Base-by-base conservation (phyloP, 495 filamentous ascomycete genomes). In the Aspergillus leporis region DNA sequence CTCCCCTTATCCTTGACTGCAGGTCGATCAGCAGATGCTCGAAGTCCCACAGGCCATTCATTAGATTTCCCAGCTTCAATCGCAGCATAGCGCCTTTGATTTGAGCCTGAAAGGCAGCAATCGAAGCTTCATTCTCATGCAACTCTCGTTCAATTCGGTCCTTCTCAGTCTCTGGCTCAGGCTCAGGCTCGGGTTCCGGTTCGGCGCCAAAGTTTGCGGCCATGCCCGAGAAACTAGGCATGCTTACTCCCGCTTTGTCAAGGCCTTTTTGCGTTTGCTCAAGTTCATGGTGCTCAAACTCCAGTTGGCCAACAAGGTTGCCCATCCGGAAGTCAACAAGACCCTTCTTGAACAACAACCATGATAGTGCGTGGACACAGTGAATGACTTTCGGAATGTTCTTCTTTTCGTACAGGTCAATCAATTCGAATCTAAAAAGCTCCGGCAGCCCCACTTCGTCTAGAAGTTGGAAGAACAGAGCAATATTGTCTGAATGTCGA, bases 341-440 rank as follows among this genome's bases (percentile, higher is more conserved):
- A 0, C 93, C 93, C 68, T 97, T 96, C 49, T 95, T 86, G 75
- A 89, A 97, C 7, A 99, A 83, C 40, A 98, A 78, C 91, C 93
- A 99, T 64, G 93, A 97, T 14, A 98, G 75, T 2, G 95, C 95
- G 70, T 99, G 95, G 58, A 99, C 92, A 72, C 95, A 97, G 74
- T 99, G 94, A 60, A 99, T 98, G 66, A 97, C 95, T 74, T 97
- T 99, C 0, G 95, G 95, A 6, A 98, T 93, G 66, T 99, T 99
- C 74, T 99, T 99, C 78, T 98, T 99, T 71, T 99, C 96, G 78
- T 99, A 99, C 34, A 99, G 75, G 69, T 99, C 95, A 38, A 97
- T 97, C 9, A 97, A 82, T 73, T 99, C 95, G 73, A 99, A 99
- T 60, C 93, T 85, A 72, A 99, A 99, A n/a, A 99, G 83, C 58